Percentiles rank a stretch among this genome's conserved stretches.
Conservation (phyloP, 2,329 filamentous ascomycete species). For the Penicillium sclerotigenum region DNA sequence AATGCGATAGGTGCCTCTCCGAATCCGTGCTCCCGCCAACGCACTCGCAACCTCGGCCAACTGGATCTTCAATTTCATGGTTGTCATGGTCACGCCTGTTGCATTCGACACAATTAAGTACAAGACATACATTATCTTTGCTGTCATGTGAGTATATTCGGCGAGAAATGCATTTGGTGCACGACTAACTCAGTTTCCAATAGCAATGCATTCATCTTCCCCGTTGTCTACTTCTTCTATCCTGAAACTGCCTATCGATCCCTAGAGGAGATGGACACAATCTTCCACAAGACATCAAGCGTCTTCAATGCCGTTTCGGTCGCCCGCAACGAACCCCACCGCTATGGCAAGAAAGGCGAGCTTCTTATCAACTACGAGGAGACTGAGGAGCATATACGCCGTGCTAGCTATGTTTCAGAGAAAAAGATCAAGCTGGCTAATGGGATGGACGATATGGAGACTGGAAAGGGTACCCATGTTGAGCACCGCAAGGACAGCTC, state of each 20-base stretch:
- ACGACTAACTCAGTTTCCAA: background rate
- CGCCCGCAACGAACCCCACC: constrained; percentile 50
- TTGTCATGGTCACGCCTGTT: constrained; percentile 63
- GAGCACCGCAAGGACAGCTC: constrained; percentile 17
- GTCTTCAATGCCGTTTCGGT: constrained; percentile 50
- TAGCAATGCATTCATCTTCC: constrained; percentile 52
- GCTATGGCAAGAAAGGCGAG: constrained; percentile 57
- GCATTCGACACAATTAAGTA: constrained; percentile 55
- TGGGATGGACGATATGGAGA: constrained; percentile 15
- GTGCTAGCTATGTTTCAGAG: constrained; percentile 24
- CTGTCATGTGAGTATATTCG: constrained; percentile 41
- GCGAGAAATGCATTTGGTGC: background rate
- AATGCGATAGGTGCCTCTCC: constrained; percentile 29
- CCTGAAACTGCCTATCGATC: constrained; percentile 57
- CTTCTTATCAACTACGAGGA: constrained; percentile 52
- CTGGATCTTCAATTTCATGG: constrained; percentile 56
- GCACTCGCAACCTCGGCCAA: constrained; percentile 22
- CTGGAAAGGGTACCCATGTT: constrained; percentile 19
- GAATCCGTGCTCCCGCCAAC: constrained; percentile 31
- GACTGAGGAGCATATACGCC: constrained; percentile 36
- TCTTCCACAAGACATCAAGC: constrained; percentile 55
- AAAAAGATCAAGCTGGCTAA: constrained; percentile 11
- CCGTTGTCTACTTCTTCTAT: constrained; percentile 58
- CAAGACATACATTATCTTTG: constrained; percentile 54
- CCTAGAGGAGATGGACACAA: constrained; percentile 66